A percentile compares a stretch with the other conserved stretches of the same genome.
Evolutionary conservation across 2,329 filamentous ascomycete species (phyloP).

Genomic region (Rutstroemia sp.): DNA sequence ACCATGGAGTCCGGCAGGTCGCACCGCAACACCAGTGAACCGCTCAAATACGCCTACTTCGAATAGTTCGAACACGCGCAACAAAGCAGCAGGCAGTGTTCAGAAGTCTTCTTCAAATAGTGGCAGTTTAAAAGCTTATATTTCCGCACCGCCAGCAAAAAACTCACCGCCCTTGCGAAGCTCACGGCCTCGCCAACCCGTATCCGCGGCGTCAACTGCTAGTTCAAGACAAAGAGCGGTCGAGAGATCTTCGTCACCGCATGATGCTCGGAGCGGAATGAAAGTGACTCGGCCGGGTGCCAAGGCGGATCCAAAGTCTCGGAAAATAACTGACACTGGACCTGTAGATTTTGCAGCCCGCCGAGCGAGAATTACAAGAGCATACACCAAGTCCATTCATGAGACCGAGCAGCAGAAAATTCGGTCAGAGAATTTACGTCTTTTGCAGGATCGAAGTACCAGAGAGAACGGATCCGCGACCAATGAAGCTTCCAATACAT

Average conservation of each 20-base stretch:
- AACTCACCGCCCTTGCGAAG: slow-evolving; percentile 73
- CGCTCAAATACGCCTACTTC: slow-evolving; percentile 36
- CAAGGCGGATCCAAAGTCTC: slow-evolving; percentile 30
- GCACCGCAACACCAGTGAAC: slow-evolving; percentile 21
- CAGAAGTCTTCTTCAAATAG: slow-evolving; percentile 31
- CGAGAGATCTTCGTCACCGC: slow-evolving; percentile 34
- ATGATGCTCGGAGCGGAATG: slow-evolving; percentile 22
- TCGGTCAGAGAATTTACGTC: slow-evolving; percentile 36
- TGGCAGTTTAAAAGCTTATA: slow-evolving; percentile 64
- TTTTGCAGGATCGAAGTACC: slow-evolving; percentile 14
- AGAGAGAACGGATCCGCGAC: background rate
- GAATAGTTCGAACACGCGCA: slow-evolving; percentile 9
- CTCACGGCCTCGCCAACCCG: slow-evolving; percentile 71
- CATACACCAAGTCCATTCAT: slow-evolving; percentile 76
- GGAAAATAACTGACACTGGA: slow-evolving; percentile 51
- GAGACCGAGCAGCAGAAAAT: slow-evolving; percentile 55
- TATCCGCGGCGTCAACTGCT: slow-evolving; percentile 66
- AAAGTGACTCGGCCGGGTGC: slow-evolving; percentile 23
- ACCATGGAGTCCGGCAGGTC: slow-evolving; percentile 24
- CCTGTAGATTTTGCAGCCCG: slow-evolving; percentile 81
- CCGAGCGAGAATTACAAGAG: slow-evolving; percentile 73
- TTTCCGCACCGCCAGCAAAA: slow-evolving; percentile 62
- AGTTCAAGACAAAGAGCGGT: slow-evolving; percentile 59
- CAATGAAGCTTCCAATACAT: background rate
- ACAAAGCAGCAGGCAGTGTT: slow-evolving; percentile 17